Conservation (phyloP, 2,329 filamentous ascomycete genomes). For the Colletotrichum sojae region DNA sequence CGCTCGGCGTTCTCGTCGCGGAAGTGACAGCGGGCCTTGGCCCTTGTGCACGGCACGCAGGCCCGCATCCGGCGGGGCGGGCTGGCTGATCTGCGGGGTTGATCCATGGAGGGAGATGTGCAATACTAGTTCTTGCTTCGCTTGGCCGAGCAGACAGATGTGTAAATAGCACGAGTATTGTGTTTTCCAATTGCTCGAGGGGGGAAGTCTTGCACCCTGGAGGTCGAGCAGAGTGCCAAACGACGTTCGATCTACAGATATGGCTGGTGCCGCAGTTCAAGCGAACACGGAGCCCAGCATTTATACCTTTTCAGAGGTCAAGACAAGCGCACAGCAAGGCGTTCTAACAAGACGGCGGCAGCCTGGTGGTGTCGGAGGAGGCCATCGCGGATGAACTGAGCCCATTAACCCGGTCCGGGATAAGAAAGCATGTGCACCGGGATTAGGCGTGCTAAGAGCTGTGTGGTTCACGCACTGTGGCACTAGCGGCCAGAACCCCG, state of each 20-base stretch:
- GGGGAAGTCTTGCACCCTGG: too few relatives aligned
- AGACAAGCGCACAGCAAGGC: too few relatives aligned
- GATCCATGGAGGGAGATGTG: constrained; percentile 34
- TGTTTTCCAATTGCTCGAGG: too few relatives aligned
- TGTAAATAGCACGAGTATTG: too few relatives aligned
- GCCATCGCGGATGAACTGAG: constrained; percentile 15
- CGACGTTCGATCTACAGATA: too few relatives aligned
- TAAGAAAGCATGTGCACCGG: not conserved
- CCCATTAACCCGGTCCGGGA: constrained; percentile 12
- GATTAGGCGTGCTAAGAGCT: constrained; percentile 3
- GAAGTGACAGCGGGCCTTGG: constrained; percentile 40
- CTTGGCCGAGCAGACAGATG: not conserved
- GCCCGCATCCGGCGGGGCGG: constrained; percentile 42
- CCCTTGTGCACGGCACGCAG: constrained; percentile 41
- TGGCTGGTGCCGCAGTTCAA: too few relatives aligned
- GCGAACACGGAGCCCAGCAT: too few relatives aligned
- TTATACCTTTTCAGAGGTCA: too few relatives aligned
- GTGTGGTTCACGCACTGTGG: not conserved
- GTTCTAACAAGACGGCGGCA: not conserved
- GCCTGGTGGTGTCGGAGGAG: not conserved
- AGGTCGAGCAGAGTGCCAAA: too few relatives aligned
- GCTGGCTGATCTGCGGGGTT: constrained; percentile 24
- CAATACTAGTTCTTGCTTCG: not conserved
- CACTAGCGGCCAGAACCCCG: constrained; percentile 21
- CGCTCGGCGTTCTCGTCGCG: constrained; percentile 34